Conservation (phyloP, 805 yeast genomes). For the Hanseniaspora taiwanica region DNA sequence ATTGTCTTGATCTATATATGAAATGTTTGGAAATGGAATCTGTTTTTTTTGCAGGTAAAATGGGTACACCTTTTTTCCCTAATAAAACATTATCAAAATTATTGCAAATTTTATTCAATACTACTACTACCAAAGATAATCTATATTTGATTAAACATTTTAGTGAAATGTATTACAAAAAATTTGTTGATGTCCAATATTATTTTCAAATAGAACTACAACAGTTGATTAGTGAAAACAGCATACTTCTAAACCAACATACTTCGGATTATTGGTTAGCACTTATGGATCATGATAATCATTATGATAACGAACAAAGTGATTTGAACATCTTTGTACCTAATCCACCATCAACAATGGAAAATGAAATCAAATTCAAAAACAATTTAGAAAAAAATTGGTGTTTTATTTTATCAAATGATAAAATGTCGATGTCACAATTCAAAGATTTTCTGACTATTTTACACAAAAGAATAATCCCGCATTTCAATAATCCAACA, state of each 20-base stretch:
- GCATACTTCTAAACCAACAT: constrained; percentile 5
- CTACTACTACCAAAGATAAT: constrained; percentile 23
- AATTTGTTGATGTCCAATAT: constrained; percentile 67
- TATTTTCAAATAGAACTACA: constrained; percentile 46
- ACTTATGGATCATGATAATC: constrained; percentile 24
- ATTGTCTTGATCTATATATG: constrained; percentile 41
- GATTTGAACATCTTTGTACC: constrained; percentile 27
- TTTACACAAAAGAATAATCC: constrained; percentile 75
- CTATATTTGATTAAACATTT: constrained; percentile 40
- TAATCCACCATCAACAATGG: constrained; percentile 34
- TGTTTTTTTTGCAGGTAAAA: constrained; percentile 34
- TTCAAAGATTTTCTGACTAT: constrained; percentile 57
- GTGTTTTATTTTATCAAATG: constrained; percentile 40
- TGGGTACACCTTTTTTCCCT: constrained; percentile 51
- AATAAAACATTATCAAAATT: constrained; percentile 34
- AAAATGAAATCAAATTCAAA: constrained; percentile 36
- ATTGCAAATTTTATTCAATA: constrained; percentile 26
- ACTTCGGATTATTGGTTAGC: constrained; percentile 20
- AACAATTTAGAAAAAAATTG: constrained; percentile 59
- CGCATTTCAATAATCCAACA: constrained; percentile 67
- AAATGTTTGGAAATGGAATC: constrained; percentile 47
- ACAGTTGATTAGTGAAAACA: constrained; percentile 15
- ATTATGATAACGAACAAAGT: constrained; percentile 23
- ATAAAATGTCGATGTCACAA: constrained; percentile 35
- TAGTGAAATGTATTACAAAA: constrained; percentile 36